phyloP scores from a whole-genome alignment of 2,329 filamentous ascomycete species.

The Aspergillus vadensis region DNA sequence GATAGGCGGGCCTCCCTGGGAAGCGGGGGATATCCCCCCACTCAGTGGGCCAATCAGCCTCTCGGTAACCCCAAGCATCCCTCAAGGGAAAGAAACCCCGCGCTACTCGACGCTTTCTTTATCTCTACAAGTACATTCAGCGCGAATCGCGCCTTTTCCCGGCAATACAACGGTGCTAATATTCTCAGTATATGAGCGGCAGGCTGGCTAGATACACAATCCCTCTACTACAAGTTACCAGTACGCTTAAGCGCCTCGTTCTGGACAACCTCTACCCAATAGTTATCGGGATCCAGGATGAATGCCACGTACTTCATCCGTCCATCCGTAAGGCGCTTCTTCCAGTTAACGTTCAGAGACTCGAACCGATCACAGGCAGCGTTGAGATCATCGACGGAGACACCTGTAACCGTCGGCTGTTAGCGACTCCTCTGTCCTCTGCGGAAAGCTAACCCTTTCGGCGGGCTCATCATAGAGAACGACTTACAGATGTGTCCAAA shows the following conservation, averaged over 20 bases:
- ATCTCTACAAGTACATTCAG: not conserved
- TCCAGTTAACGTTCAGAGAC: conserved; percentile 78
- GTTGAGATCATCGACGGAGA: conserved; percentile 85
- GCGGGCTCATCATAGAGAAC: not conserved
- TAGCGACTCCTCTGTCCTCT: not conserved
- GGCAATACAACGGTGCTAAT: not conserved
- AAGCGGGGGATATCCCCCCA: conserved; percentile 1
- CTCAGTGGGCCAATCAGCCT: not conserved
- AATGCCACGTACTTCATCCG: conserved; percentile 93
- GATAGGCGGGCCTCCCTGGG: not conserved
- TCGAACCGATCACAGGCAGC: conserved; percentile 87
- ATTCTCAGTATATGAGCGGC: not conserved
- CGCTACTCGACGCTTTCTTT: not conserved
- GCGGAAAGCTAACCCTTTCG: not conserved
- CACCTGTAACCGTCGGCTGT: conserved; percentile 48
- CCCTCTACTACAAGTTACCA: conserved; percentile 39
- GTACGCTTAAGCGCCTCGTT: conserved; percentile 57
- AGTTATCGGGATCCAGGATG: conserved; percentile 81
- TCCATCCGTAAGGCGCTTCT: conserved; percentile 92
- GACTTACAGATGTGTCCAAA: conserved; percentile 87
- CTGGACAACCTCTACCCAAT: conserved; percentile 77
- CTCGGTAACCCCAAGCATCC: conserved; percentile 2
- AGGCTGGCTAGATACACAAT: not conserved
- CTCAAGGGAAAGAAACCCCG: not conserved
- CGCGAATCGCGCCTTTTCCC: not conserved